Conservation (phyloP, 2,329 filamentous ascomycete species). For the Fusarium begoniae region DNA sequence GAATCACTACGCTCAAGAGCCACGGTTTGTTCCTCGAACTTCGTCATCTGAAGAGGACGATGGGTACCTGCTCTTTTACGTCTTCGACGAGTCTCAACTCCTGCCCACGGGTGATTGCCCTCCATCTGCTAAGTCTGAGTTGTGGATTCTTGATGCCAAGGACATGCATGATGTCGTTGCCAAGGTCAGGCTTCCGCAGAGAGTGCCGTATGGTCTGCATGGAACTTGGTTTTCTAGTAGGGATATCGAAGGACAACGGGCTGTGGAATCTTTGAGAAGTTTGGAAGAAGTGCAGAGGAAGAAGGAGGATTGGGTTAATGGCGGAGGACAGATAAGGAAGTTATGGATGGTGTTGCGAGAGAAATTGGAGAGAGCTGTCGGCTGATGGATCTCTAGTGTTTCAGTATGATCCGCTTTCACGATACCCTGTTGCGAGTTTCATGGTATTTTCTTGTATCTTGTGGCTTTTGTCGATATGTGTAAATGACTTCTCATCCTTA, state of each 20-base stretch:
- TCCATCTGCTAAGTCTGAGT: constrained; percentile 61
- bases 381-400: neutral
- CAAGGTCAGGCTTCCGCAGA: constrained; percentile 67
- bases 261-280: constrained; percentile 20
- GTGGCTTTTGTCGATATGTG: fast-evolving
- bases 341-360: neutral
- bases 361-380: neutral
- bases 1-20: constrained; percentile 72
- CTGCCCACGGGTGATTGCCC: constrained; percentile 58
- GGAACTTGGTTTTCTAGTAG: constrained; percentile 67
- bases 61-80: constrained; percentile 73
- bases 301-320: neutral
- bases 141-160: constrained; percentile 74
- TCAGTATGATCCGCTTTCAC: neutral
- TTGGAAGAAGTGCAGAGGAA: neutral
- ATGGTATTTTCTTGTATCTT: no score
- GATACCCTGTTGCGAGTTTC: neutral
- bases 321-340: neutral
- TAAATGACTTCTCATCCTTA: neutral
- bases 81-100: constrained; percentile 74
- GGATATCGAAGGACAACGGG: constrained; percentile 60
- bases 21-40: constrained; percentile 67
- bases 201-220: constrained; percentile 76
- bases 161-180: constrained; percentile 69
- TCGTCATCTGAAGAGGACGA: constrained; percentile 64